Conservation (phyloP, 495 filamentous ascomycete genomes). For the Podospora pseudoanserina region DNA sequence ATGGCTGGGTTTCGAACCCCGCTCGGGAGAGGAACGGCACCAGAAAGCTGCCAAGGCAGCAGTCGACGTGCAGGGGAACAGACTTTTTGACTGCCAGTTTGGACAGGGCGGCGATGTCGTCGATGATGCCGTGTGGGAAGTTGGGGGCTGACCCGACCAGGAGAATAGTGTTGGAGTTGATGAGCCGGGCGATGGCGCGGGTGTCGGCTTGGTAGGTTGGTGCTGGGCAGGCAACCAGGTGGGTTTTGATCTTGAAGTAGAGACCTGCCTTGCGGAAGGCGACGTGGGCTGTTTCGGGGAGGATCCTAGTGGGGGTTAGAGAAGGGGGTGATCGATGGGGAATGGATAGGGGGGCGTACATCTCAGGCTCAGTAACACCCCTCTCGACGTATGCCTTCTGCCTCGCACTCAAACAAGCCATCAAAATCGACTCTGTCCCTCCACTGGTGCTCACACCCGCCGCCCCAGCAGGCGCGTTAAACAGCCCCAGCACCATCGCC, state of each 20-base stretch:
- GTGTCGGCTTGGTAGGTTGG: constrained; percentile 81
- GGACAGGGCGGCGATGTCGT: constrained; percentile 84
- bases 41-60: constrained; percentile 93
- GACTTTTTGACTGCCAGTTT: constrained; percentile 73
- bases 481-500: constrained; percentile 88
- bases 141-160: constrained; percentile 95
- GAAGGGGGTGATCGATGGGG: neutral
- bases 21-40: constrained; percentile 87
- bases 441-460: constrained; percentile 90
- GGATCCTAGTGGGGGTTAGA: constrained; percentile 56
- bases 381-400: constrained; percentile 84
- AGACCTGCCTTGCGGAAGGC: constrained; percentile 92
- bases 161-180: constrained; percentile 95
- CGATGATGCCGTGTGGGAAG: constrained; percentile 96
- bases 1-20: constrained; percentile 79
- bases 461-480: constrained; percentile 80
- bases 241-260: constrained; percentile 94
- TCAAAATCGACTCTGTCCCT: constrained; percentile 92
- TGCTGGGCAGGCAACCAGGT: constrained; percentile 83
- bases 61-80: constrained; percentile 92
- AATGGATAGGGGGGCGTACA: constrained; percentile 51
- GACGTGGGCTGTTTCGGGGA: constrained; percentile 90
- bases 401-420: constrained; percentile 84
- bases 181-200: constrained; percentile 69
- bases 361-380: constrained; percentile 88